Conservation (phyloP, 495 filamentous ascomycete species). For the Aspergillus egyptiacus region DNA sequence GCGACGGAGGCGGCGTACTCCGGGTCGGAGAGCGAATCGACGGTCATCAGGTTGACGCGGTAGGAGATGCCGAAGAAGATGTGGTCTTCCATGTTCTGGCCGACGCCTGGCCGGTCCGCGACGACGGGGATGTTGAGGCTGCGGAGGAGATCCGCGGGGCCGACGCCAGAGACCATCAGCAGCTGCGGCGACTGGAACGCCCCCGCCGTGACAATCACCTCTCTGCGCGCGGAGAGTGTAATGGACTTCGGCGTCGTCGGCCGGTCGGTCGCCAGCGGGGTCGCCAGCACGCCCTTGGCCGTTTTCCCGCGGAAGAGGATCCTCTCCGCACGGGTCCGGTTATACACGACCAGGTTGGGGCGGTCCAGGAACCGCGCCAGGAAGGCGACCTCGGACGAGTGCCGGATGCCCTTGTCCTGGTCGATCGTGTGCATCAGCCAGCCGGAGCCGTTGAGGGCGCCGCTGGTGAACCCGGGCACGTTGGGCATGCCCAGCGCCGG, state of each 20-base stretch:
- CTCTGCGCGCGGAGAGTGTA: slow-evolving; percentile 34
- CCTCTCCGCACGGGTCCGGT: slow-evolving; percentile 31
- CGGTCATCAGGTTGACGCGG: slow-evolving; percentile 35
- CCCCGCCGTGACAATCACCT: slow-evolving; percentile 53
- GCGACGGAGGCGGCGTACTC: not conserved
- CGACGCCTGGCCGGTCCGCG: slow-evolving; percentile 43
- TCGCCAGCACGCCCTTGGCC: slow-evolving; percentile 18
- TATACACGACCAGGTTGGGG: slow-evolving; percentile 22
- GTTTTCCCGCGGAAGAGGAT: slow-evolving; percentile 30
- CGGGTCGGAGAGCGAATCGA: slow-evolving; percentile 14
- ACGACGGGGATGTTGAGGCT: slow-evolving; percentile 35
- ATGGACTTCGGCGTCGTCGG: not conserved
- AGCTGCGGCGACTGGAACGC: slow-evolving; percentile 46
- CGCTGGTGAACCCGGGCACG: slow-evolving; percentile 34
- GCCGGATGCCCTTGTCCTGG: slow-evolving; percentile 25
- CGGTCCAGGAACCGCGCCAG: not conserved
- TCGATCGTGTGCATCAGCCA: slow-evolving; percentile 37
- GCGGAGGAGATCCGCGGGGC: slow-evolving; percentile 27
- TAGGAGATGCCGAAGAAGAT: slow-evolving; percentile 30
- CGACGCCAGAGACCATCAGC: slow-evolving; percentile 46
- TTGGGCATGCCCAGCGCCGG: slow-evolving; percentile 34
- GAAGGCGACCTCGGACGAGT: slow-evolving; percentile 37
- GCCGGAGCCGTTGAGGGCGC: slow-evolving; percentile 33
- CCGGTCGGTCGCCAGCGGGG: too few species aligned
- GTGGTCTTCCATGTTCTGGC: slow-evolving; percentile 48